Base-by-base conservation (phyloP, 768 basidiomycete species). In the Galerina marginata region DNA sequence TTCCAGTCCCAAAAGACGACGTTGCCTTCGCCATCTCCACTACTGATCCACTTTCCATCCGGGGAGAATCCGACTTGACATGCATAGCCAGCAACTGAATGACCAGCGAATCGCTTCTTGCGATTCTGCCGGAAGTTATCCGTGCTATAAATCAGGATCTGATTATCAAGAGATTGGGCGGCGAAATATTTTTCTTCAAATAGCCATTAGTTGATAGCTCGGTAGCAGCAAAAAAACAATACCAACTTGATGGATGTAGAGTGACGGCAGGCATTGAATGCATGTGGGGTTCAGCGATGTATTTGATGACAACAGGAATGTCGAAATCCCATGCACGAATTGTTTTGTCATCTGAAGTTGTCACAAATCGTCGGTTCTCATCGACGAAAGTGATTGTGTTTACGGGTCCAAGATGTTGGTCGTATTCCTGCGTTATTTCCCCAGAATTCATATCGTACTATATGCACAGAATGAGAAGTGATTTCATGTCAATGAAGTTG, bases 1-100 rank as follows among this genome's bases (percentile, higher is more conserved):
- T 97, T 99, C 93, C 94, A 99, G 74, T 99, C 97, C 97, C 97
- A 99, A 75, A 98, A 96, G 3, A 98, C 92, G 44, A 99, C 83
- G 72, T 97, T 95, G 9, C 97, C 97, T 66, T 90, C 88, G 9
- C 93, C 92, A 69, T 98, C 96, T 29, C 97, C 97, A 59, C 94
- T 96, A 69, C 93, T 96, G 68, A 99, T 92, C 92, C 95, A 99
- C 75, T 95, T 94, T 2, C 97, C 97, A 72, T 99, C 97, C 1
- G 97, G 95, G 15, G 96, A 97, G 77, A 99, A 99, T 26, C 93
- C 96, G 36, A 98, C 90, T 70, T 95, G 92, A 71, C 95, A 97
- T 2, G 97, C 97, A 74, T 98, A 99, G 11, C 97, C 97, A 6
- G 97, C 96, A 16, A 96, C 89, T 20, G 95, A 93, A 75, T 99